A percentile compares a stretch with the other conserved stretches of the same genome.
These are phyloP conservation scores for Trametes gibbosa DNA, from an alignment of 768 basidiomycete genomes.

Conservation along the genomic window DNA sequence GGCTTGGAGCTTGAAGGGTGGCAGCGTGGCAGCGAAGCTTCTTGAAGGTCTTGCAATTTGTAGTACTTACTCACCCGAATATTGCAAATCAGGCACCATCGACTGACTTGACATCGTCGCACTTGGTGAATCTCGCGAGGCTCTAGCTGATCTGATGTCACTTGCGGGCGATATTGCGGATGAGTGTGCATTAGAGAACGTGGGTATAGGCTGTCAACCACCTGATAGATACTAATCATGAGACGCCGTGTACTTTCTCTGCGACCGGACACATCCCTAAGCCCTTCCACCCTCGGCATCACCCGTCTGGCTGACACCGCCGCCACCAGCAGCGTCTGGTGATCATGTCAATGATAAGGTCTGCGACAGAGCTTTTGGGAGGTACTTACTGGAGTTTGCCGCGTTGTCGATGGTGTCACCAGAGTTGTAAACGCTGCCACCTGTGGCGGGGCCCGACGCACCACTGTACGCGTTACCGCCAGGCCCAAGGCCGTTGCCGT, in stretches of 20 bases:
- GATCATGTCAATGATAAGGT: neutral
- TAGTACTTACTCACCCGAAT: no score
- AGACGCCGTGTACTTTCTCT: constrained; percentile 5
- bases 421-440: constrained; percentile 20
- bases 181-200: constrained; percentile 16
- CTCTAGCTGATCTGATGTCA: no score
- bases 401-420: constrained; percentile 21
- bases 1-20: no score
- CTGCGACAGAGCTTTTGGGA: neutral
- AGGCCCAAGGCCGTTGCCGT: constrained; percentile 23
- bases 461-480: constrained; percentile 28
- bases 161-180: neutral
- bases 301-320: constrained; percentile 21
- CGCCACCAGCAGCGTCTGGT: constrained; percentile 17
- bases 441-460: constrained; percentile 16
- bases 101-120: no score
- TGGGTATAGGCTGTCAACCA: constrained; percentile 24
- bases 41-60: no score
- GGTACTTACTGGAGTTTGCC: constrained; percentile 18
- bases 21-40: no score
- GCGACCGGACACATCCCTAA: constrained; percentile 7
- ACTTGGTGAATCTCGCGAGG: no score
- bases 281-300: constrained; percentile 22
- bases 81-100: no score
- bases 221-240: constrained; percentile 13